phyloP scores from a whole-genome alignment of 805 yeast species.

The Lipomyces sp. region DNA sequence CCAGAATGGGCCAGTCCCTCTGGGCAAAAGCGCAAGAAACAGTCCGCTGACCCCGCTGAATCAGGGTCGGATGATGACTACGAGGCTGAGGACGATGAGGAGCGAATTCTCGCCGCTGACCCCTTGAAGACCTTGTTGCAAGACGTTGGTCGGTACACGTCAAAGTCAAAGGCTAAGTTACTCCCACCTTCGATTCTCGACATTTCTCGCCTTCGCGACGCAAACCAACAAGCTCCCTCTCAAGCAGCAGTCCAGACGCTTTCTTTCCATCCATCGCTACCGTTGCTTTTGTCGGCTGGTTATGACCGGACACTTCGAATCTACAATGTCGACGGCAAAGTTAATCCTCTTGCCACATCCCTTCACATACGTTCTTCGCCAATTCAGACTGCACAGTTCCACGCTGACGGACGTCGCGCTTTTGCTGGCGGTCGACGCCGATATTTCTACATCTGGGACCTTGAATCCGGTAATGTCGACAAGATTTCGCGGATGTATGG shows the following conservation, averaged over 20 bases:
- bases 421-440: conserved; percentile 91
- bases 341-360: conserved; percentile 79
- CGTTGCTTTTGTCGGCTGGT: conserved; percentile 87
- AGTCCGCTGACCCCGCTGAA: conserved; percentile 25
- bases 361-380: conserved; percentile 80
- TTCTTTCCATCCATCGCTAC: conserved; percentile 82
- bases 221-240: conserved; percentile 70
- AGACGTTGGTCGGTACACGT: conserved; percentile 41
- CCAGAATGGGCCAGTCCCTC: conserved; percentile 77
- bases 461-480: conserved; percentile 73
- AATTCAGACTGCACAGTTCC: conserved; percentile 73
- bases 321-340: conserved; percentile 87
- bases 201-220: conserved; percentile 84
- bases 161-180: conserved; percentile 51
- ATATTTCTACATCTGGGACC: conserved; percentile 91
- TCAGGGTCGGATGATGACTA: conserved; percentile 41
- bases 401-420: conserved; percentile 58
- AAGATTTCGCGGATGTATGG: conserved; percentile 91
- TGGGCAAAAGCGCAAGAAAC: conserved; percentile 38
- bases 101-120: conserved; percentile 39
- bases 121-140: conserved; percentile 45
- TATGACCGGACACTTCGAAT: conserved; percentile 86
- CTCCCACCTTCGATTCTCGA: conserved; percentile 74
- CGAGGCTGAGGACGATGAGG: conserved; percentile 44
- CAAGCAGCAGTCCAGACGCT: conserved; percentile 80